Percentiles rank a stretch among this genome's conserved stretches.
phyloP scores from a whole-genome alignment of 2,329 filamentous ascomycete genomes.

The Ophiostoma perfectum region DNA sequence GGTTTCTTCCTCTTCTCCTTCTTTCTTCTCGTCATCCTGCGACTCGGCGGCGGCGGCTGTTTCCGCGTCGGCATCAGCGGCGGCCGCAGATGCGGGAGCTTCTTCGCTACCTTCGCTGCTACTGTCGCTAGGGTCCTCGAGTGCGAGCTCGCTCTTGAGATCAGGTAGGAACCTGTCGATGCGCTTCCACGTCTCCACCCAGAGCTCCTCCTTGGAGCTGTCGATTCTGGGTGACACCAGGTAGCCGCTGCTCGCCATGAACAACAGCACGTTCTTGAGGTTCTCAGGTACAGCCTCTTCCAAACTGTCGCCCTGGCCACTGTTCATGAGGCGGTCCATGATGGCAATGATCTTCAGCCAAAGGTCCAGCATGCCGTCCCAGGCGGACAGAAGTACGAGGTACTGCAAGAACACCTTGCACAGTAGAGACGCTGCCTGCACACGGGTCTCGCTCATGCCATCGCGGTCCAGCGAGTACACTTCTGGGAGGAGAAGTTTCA shows the following conservation, averaged over 20 bases:
- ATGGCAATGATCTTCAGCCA: conserved; percentile 91
- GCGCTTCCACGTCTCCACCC: conserved; percentile 59
- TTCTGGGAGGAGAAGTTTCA: conserved; percentile 84
- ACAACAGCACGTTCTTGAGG: conserved; percentile 89
- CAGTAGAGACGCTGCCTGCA: conserved; percentile 83
- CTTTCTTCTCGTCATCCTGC: neutral
- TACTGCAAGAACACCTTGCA: conserved; percentile 97
- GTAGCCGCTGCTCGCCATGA: conserved; percentile 87
- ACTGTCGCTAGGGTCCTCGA: conserved; percentile 38
- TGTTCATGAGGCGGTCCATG: conserved; percentile 94
- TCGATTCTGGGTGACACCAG: conserved; percentile 64
- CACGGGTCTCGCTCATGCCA: conserved; percentile 92
- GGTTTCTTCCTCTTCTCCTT: neutral
- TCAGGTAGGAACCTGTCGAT: conserved; percentile 62
- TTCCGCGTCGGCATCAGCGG: neutral
- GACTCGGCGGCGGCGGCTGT: neutral
- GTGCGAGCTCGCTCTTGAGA: conserved; percentile 50
- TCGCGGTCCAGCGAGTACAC: conserved; percentile 84
- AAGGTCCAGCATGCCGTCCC: conserved; percentile 83
- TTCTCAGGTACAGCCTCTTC: conserved; percentile 94
- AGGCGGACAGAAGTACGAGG: conserved; percentile 74
- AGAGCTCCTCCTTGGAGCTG: conserved; percentile 50
- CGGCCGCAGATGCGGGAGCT: neutral
- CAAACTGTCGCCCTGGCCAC: conserved; percentile 82
- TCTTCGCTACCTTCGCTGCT: neutral